Conservation (phyloP, 78 protist species). For the slime mould (Dictyostelium discoideum) region DNA sequence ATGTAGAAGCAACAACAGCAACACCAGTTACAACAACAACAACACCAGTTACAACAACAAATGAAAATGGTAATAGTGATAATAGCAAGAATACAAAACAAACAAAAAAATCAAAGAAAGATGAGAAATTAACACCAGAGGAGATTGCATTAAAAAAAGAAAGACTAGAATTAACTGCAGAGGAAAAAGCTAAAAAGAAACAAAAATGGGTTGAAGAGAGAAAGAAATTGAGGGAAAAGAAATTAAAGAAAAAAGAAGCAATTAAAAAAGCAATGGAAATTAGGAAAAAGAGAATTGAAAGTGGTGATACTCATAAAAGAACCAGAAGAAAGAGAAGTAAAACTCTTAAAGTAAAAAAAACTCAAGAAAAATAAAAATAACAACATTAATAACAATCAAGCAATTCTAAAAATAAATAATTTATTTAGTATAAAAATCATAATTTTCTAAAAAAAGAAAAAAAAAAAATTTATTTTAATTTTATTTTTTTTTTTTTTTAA, state of each 20-base stretch:
- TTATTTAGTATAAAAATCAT: background rate
- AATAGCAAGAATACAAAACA: background rate
- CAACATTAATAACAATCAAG: background rate
- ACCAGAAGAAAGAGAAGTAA: slow-evolving; percentile 30
- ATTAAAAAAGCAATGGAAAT: background rate
- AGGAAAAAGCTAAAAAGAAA: background rate
- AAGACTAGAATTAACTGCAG: background rate
- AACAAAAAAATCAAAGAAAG: background rate
- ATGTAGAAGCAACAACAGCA: background rate
- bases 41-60: background rate
- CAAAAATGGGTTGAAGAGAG: background rate
- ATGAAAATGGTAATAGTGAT: background rate
- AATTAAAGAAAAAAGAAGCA: background rate
- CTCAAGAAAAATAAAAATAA: background rate
- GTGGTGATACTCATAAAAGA: slow-evolving; percentile 16
- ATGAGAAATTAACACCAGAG: background rate
- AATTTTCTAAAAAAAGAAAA: background rate
- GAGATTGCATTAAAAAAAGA: background rate
- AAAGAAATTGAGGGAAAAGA: background rate
- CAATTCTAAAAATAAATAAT: background rate
- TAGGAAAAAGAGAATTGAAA: background rate
- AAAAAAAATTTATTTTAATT: background rate
- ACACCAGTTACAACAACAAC: background rate
- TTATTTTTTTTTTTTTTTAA: background rate
- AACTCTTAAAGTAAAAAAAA: background rate